Base-by-base conservation (phyloP, 768 basidiomycete genomes). In the Lactarius akahatsu region DNA sequence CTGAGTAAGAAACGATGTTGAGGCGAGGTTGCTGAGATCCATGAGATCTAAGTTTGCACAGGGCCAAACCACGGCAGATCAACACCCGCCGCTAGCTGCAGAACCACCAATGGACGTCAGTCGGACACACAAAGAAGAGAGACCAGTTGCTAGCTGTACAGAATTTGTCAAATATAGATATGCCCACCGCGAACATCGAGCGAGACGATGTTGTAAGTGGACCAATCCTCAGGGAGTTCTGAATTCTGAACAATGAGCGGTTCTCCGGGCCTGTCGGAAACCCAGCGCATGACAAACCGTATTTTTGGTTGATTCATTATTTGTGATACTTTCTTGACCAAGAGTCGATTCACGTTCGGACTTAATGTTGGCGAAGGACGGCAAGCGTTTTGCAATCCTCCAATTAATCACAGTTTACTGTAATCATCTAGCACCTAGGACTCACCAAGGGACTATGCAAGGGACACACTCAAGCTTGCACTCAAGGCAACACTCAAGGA, bases 231-330 rank as follows among this genome's bases (percentile, higher is more conserved):
- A 6, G 23, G 5, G 26, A 23, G 26, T 52, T 50, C 50, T 23
- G 26, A 7, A 52, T 52, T 52, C 50, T 52, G 50, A 52, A 52
- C 50, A 52, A 52, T 52, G 50, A 15, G 26, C 50, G 50, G 50
- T 52, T 6, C 50, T 15, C 23, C 50, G 50, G 50, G 50, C 50
- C 50, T 52, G 26, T 1, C 50, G 50, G 23, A 26, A 52, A 52
- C 26, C 26, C 50, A 23, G 23, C 47, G 47, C 47, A 23, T 23
- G n/a, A 23, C 47, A 47, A 26, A 50, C 47, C 47, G 23, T 26
- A 52, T 23, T 52, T 28, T 26, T 13, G 26, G 11, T 23, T 52
- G 26, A 26, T 26, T 23, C 50, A 15, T 52, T 28, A 13, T 26
- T 26, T 11, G 4, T n/a, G 47, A 13, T 47, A 11, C 3, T 50